phyloP scores from a whole-genome alignment of 371 early-diverging fungal species.

The Rozella allomycis region DNA sequence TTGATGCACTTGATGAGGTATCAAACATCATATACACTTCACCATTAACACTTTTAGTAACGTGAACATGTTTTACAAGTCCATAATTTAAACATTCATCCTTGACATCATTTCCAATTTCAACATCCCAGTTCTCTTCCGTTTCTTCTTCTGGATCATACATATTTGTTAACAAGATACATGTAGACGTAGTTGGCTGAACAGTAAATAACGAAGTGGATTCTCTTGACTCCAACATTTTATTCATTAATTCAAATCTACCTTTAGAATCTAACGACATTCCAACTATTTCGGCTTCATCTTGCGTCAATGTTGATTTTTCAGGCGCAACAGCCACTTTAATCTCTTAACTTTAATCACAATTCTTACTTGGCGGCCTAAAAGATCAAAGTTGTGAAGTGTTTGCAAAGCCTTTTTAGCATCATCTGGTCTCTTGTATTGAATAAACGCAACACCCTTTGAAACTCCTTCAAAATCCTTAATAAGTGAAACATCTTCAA shows the following conservation, averaged over 20 bases:
- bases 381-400: conserved; percentile 74
- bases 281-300: too few species aligned
- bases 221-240: too few species aligned
- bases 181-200: conserved; percentile 16
- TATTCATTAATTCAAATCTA: too few species aligned
- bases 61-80: conserved; percentile 42
- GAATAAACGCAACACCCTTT: conserved; percentile 6
- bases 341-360: too few species aligned
- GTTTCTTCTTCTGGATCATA: conserved; percentile 72
- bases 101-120: conserved; percentile 62
- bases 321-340: too few species aligned
- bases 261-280: too few species aligned
- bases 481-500: too few species aligned
- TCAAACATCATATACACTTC: conserved; percentile 66
- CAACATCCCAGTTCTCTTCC: conserved; percentile 63
- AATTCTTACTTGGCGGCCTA: too few species aligned
- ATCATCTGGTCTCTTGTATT: conserved; percentile 43
- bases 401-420: conserved; percentile 59
- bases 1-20: conserved; percentile 31
- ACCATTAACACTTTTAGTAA: conserved; percentile 38
- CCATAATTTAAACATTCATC: conserved; percentile 66
- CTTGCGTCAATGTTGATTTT: too few species aligned
- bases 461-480: too few species aligned
- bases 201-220: too few species aligned
- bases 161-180: conserved; percentile 70